Base-by-base conservation (phyloP, 345 rosid genomes). In the Gossypium ekmanianum region DNA sequence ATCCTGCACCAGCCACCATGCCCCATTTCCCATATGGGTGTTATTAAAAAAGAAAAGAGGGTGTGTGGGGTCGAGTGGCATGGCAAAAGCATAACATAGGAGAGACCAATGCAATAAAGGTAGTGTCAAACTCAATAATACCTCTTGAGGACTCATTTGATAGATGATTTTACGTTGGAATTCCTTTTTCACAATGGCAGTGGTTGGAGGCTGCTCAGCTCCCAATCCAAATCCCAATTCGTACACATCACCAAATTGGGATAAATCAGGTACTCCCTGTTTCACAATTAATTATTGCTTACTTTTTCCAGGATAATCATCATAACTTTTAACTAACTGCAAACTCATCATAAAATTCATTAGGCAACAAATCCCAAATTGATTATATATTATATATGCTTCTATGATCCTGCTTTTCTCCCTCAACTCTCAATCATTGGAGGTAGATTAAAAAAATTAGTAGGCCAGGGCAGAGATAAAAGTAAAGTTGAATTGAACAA, bases 211-310 rank as follows among this genome's bases (percentile, higher is more conserved):
- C 6, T 88, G 77, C 56, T 86, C 89, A 7, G 75, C 20, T 68
- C 98, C 98, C 63, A 84, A 72, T 14, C 95, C 98, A 58, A 87
- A 94, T 16, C 83, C 89, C 0, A 88, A 61, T 57, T 94, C 88
- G 73, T 87, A 84, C 16, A 90, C 92, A 22, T 94, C 91, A 11
- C 97, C 97, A 51, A 79, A 85, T 74, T 69, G 84, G 7, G 97
- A 89, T 45, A 92, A 82, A 48, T 94, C 94, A 24, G 98, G 98
- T 11, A 77, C 77, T 63, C 97, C 98, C 98, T 94, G 86, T 78
- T 45, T 55, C 24, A 61, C 50, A 73, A 61, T 18, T 45, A 67
- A 62, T 62, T 14, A 41, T 51, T 63, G 48, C 48, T 75, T 75
- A 44, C 34, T 68, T 44, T 39, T 22, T 43, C 48, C 61, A 56